Base-by-base conservation (phyloP, 345 rosid genomes). In the Salix koriyanagi region DNA sequence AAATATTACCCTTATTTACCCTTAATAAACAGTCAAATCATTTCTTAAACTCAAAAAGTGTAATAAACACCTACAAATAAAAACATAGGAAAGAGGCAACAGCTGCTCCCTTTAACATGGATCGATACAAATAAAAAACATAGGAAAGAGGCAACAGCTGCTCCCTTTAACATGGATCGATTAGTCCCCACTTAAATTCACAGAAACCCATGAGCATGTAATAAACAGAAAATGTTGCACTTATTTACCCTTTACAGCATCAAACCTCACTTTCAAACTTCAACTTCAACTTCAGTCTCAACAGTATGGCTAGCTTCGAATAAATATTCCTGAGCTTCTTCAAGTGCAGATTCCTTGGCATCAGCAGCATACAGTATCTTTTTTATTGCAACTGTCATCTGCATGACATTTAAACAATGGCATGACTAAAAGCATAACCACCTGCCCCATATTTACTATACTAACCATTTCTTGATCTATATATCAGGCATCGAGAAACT, bases 311-410 rank as follows among this genome's bases (percentile, higher is more conserved):
- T 70, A 68, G 83, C 67, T 75, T 84, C 83, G 36, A 72, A 68
- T 58, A 95, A 66, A 56, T 89, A 89, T 78, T 88, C 94, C 83
- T 89, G 93, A 54, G 97, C 97, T 90, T 93, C 99, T 25, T 85
- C 91, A 18, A 93, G 90, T 32, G 89, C 90, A 5, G 97, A 91
- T 73, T 90, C 91, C 73, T 90, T 82, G 16, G 89, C 94, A 78
- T 91, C 98, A 0, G 91, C 93, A 65, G 98, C 94, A 61, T 95
- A 95, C 62, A 95, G 60, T 85, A 95, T 89, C 85, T 90, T 93
- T 92, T 91, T 96, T 52, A 96, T 76, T 28, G 96, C 99, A 18
- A 86, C 83, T 52, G 89, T 85, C 84, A 91, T 84, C 97, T 96
- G 92, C 90, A 79, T 46, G 13, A 15, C 58, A 56, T 64, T 75